These are phyloP conservation scores for Ascoidea asiatica DNA, from an alignment of 805 yeast species.

Conservation along the genomic window DNA sequence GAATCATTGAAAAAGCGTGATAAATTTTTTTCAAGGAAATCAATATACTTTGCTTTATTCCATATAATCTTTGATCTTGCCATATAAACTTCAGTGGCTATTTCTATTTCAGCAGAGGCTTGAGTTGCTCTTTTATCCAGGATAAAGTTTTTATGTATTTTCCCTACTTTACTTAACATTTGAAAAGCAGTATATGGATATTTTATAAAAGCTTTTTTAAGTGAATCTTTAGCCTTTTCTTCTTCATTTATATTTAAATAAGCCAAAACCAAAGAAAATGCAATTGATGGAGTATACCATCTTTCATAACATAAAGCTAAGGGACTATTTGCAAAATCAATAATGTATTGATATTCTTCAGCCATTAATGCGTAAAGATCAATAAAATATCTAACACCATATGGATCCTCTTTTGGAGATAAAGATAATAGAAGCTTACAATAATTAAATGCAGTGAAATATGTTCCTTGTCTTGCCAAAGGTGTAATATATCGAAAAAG, in stretches of 20 bases:
- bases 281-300: slow-evolving; percentile 66
- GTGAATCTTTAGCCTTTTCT: slow-evolving; percentile 31
- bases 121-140: neutral
- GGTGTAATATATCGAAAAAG: slow-evolving; percentile 59
- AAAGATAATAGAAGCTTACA: slow-evolving; percentile 58
- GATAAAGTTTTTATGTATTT: neutral
- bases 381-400: slow-evolving; percentile 72
- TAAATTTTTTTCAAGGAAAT: slow-evolving; percentile 34
- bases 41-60: slow-evolving; percentile 31
- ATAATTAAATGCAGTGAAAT: slow-evolving; percentile 63
- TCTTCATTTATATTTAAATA: slow-evolving; percentile 27
- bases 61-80: slow-evolving; percentile 42
- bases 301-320: slow-evolving; percentile 40
- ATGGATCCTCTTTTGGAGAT: slow-evolving; percentile 69
- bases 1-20: slow-evolving; percentile 12
- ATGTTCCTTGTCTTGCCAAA: slow-evolving; percentile 66
- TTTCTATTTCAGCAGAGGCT: neutral
- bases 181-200: slow-evolving; percentile 47
- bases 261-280: slow-evolving; percentile 56
- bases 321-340: slow-evolving; percentile 42
- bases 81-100: slow-evolving; percentile 1
- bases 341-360: slow-evolving; percentile 48
- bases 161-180: slow-evolving; percentile 34
- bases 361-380: slow-evolving; percentile 65
- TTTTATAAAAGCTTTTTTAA: slow-evolving; percentile 34